Conservation (phyloP, 2,329 filamentous ascomycete species). For the Neonectria punicea region DNA sequence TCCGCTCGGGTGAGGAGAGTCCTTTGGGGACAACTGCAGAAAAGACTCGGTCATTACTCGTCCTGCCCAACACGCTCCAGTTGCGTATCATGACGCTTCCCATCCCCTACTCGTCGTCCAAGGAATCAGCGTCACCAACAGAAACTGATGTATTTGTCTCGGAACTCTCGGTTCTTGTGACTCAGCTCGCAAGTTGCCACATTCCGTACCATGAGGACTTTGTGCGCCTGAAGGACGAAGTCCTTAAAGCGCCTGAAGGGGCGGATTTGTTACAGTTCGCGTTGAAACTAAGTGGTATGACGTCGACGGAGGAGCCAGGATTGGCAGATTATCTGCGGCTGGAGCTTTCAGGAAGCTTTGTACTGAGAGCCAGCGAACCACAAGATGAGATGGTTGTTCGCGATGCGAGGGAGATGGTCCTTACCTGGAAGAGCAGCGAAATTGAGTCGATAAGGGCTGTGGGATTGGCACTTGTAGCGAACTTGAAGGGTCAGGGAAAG, state of each 20-base stretch:
- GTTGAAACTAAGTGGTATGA: slow-evolving; percentile 24
- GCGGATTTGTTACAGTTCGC: slow-evolving; percentile 13
- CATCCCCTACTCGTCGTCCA: slow-evolving; percentile 18
- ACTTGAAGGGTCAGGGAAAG: background rate
- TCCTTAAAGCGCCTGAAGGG: slow-evolving; percentile 11
- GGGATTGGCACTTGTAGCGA: slow-evolving; percentile 1
- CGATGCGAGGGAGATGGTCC: slow-evolving; percentile 19
- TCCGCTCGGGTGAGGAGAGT: background rate
- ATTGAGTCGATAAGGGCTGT: slow-evolving; percentile 21
- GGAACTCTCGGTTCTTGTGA: slow-evolving; percentile 28
- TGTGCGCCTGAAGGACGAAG: slow-evolving; percentile 21
- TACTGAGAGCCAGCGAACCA: slow-evolving; percentile 5
- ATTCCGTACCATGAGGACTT: slow-evolving; percentile 41
- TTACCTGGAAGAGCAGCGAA: slow-evolving; percentile 20
- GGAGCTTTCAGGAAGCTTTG: slow-evolving; percentile 27
- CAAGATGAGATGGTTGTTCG: background rate
- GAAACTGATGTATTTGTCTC: slow-evolving; percentile 19
- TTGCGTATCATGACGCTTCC: slow-evolving; percentile 29
- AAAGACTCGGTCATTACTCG: background rate
- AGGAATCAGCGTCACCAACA: background rate
- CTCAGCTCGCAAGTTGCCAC: slow-evolving; percentile 20
- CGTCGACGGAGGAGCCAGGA: background rate
- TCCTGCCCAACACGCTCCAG: slow-evolving; percentile 31
- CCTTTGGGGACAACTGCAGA: background rate
- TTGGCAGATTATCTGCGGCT: slow-evolving; percentile 36